A percentile compares a stretch with the other conserved stretches of the same genome.
These are phyloP conservation scores for Amniculicola lignicola DNA, from an alignment of 495 filamentous ascomycete genomes.

Conservation along the genomic window DNA sequence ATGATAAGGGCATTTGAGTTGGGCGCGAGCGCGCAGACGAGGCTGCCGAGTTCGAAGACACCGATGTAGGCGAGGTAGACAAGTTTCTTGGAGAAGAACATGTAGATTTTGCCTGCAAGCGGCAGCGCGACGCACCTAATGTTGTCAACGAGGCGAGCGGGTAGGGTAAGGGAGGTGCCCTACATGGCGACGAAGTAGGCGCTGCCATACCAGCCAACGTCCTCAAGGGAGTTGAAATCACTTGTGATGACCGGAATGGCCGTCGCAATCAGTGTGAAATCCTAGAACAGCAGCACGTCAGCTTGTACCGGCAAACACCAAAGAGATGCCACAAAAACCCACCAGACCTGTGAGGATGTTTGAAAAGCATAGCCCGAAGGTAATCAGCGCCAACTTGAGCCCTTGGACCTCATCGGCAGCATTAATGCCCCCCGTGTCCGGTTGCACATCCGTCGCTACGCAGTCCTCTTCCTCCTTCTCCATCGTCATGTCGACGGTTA, in stretches of 20 bases:
- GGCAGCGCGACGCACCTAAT: slow-evolving; percentile 62
- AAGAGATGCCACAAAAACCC: not conserved
- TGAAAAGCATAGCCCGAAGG: not conserved
- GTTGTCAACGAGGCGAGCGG: slow-evolving; percentile 26
- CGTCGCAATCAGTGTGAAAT: slow-evolving; percentile 39
- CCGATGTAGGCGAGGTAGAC: slow-evolving; percentile 66
- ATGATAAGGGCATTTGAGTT: slow-evolving; percentile 72
- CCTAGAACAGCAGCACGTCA: not conserved
- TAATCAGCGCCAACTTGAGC: not conserved
- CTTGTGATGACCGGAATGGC: slow-evolving; percentile 53
- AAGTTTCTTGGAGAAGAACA: slow-evolving; percentile 66
- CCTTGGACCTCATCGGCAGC: not conserved
- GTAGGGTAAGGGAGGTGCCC: not conserved
- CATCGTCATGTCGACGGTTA: not conserved
- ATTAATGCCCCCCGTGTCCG: not conserved
- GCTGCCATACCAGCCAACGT: slow-evolving; percentile 55
- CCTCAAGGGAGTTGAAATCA: slow-evolving; percentile 47
- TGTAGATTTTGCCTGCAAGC: slow-evolving; percentile 73
- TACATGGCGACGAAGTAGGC: slow-evolving; percentile 51
- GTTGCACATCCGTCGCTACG: not conserved
- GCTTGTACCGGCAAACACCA: not conserved
- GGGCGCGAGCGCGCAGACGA: slow-evolving; percentile 74
- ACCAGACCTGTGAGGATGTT: not conserved
- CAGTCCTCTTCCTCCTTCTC: not conserved
- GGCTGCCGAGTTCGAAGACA: slow-evolving; percentile 82